Evolutionary conservation across 352 stramenopile genomes (phyloP), one percentile per base, ranked within the genome.

Genomic region (Pythium utonaiense): DNA sequence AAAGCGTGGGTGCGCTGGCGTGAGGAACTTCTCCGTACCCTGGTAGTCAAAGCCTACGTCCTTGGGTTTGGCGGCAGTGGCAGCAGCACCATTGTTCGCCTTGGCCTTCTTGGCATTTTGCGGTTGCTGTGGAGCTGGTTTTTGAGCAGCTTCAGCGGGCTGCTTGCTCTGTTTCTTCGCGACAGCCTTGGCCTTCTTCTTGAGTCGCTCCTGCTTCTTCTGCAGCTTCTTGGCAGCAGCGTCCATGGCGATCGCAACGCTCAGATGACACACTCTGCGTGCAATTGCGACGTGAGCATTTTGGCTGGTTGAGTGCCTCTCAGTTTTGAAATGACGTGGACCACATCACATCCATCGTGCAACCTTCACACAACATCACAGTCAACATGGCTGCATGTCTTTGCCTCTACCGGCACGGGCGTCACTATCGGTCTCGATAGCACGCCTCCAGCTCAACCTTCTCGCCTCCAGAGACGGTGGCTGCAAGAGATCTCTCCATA

Each of bases 181-280:
- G 22, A 42, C 28, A 14, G 63, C 57, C 53, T 70, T 70, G 36
- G 57, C 45, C 41, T 70, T 70, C 63, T 70, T 70, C 57, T 70
- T 66, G 27, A 59, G 57, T 16, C 63, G 57, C 63, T 70, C 63
- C 36, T 66, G 63, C 53, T 66, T 70, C 60, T 64, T 70, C 28
- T 52, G 59, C n/a, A 64, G 63, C 52, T 70, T 64, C 57, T 70
- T 70, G 19, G 60, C 57, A 31, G 56, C 51, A 5, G 52, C 51
- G 47, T 61, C 52, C 38, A 61, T 65, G 24, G 17, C 24, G 45
- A 34, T 24, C 8, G 13, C 25, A 22, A 17, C 25, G 5, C 10
- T 24, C 40, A 47, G 40, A 13, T 44, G 25, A 19, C 36, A 22
- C 36, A 22, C 36, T 44, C n/a, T n/a, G n/a, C n/a, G n/a, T 19